Evolutionary conservation across 2,329 filamentous ascomycete genomes (phyloP), one percentile per base, ranked within the genome.

Genomic region (Beauveria scarabaeidicola): DNA sequence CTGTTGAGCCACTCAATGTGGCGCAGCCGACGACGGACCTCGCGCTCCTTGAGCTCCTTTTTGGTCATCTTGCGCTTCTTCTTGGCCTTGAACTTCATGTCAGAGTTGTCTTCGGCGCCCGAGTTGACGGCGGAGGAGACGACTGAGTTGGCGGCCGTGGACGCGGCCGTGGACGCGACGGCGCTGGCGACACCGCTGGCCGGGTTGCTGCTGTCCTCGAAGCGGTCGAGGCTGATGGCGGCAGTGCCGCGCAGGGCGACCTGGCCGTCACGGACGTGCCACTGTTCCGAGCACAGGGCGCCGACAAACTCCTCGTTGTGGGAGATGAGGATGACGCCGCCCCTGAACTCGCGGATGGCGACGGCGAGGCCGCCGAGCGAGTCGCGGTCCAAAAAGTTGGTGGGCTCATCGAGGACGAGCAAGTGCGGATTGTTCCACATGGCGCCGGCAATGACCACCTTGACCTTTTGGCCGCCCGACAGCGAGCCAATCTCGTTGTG

Each of bases 61-160:
- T 95, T 90, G 60, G 94, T 99, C 84, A 94, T 84, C 90, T 99
- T 99, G 86, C 93, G 96, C 91, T 97, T 97, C 83, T 92, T 94
- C 75, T 82, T 85, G 10, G 89, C 81, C 74, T 82, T 85, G 86
- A 99, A 99, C 78, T 95, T 93, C 81, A 99, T 83, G 62, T 74
- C 88, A 73, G 69, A 80, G 62, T 85, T 85, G 67, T 94, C 92
- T 75, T 97, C 93, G 1, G 81, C 84, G n/a, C 91, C 92, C 55
- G 84, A 89, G 78, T 91, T 93, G 61, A 86, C 86, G 2, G 88
- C 86, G 52, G 85, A 85, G 52, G 79, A 79, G 47, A 77, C 78
- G 40, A 58, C 59, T 19, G 60, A 61, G 50, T 52, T 58, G 55
- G 80, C 81, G 47, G 79, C 83, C 3, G 77, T 78, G 69, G 75